Conservation (phyloP, 179 eudicot species). For the Patellifolia procumbens region DNA sequence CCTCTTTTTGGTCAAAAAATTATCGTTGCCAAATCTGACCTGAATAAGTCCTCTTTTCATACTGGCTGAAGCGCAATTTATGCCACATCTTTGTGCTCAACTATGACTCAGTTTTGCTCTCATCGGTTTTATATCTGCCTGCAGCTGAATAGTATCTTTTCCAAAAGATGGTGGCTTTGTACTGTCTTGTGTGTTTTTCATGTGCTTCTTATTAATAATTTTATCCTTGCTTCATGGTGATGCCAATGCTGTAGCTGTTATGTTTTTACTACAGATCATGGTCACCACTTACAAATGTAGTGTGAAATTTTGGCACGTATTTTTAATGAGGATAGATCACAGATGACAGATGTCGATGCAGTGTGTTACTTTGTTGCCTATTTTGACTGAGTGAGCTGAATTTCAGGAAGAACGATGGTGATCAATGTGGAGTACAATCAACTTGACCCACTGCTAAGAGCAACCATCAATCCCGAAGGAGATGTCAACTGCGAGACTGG, state of each 20-base stretch:
- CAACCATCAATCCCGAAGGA: conserved; percentile 85
- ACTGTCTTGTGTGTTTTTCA: neutral
- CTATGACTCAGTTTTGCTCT: neutral
- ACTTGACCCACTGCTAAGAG: conserved; percentile 94
- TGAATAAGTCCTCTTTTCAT: neutral
- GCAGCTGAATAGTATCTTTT: neutral
- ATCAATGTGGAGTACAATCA: conserved; percentile 98
- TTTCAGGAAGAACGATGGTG: conserved; percentile 88
- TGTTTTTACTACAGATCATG: conserved; percentile 21
- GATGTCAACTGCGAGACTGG: conserved; percentile 92
- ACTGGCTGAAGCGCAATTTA: neutral
- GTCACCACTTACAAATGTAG: neutral
- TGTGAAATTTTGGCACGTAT: neutral
- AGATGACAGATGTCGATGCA: conserved; percentile 28
- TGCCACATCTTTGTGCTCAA: neutral
- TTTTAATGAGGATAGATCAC: neutral
- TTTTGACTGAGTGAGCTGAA: conserved; percentile 18
- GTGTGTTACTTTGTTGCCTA: conserved; percentile 24
- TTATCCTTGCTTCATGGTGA: neutral
- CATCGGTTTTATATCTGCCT: neutral
- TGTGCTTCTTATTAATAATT: neutral
- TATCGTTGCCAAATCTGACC: neutral
- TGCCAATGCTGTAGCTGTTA: neutral
- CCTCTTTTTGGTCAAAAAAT: neutral
- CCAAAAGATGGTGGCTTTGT: neutral